A percentile compares a stretch with the other conserved stretches of the same genome.
phyloP scores from a whole-genome alignment of 192 early-diverging fungal species.

The Podila minutissima region DNA sequence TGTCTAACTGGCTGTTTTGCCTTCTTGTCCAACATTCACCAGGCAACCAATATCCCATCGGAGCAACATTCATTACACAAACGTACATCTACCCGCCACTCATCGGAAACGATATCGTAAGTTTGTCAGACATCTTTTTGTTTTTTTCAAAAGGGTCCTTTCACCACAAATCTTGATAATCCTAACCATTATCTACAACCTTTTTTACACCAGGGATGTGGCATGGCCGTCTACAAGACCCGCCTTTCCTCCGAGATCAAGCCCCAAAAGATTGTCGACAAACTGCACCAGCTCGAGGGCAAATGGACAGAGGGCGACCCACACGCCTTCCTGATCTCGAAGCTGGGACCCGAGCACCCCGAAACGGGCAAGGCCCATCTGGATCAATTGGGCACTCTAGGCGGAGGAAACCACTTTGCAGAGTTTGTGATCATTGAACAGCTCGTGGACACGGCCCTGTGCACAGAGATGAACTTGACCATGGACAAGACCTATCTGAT shows the following conservation, averaged over 20 bases:
- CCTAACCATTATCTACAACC: no score
- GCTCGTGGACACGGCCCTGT: constrained; percentile 46
- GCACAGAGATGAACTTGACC: constrained; percentile 21
- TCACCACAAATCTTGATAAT: no score
- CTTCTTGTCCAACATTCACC: constrained; percentile 58
- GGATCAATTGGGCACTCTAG: constrained; percentile 61
- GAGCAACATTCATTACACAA: constrained; percentile 60
- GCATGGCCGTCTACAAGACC: constrained; percentile 62
- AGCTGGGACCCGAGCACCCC: constrained; percentile 37
- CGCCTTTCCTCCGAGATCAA: constrained; percentile 44
- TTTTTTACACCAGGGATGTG: constrained; percentile 54
- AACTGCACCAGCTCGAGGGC: constrained; percentile 49
- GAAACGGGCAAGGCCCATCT: constrained; percentile 51
- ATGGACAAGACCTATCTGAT: constrained; percentile 48
- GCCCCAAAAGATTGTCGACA: constrained; percentile 51
- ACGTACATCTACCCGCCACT: constrained; percentile 62
- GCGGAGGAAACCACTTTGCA: constrained; percentile 72
- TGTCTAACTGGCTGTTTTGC: constrained; percentile 54
- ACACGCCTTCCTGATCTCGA: constrained; percentile 35
- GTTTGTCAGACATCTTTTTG: constrained; percentile 13
- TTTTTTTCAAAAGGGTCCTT: no score
- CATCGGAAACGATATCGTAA: constrained; percentile 64
- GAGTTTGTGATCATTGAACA: constrained; percentile 57
- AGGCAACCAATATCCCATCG: constrained; percentile 56
- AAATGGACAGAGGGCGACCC: constrained; percentile 56